These are phyloP conservation scores for Coniochaeta sp. DNA, from an alignment of 2,329 filamentous ascomycete genomes.

Conservation along the genomic window DNA sequence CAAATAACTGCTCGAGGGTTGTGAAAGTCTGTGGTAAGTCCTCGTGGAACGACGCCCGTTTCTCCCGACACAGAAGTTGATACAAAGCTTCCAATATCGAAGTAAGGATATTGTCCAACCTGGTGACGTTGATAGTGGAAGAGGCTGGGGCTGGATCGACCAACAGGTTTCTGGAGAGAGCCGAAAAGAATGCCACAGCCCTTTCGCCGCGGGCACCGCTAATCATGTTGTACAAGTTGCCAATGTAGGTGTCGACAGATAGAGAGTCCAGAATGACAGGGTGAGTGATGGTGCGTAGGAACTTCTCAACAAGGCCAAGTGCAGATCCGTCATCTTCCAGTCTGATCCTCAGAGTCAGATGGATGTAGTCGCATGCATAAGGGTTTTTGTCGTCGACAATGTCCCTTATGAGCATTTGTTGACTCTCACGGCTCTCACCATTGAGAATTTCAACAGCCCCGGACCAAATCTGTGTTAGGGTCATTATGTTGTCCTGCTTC, in stretches of 20 bases:
- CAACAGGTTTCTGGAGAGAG: conserved; percentile 9
- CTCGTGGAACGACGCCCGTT: background rate
- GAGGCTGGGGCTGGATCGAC: no score
- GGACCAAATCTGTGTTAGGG: background rate
- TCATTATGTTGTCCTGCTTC: background rate
- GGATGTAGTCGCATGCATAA: background rate
- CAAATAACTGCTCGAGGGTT: background rate
- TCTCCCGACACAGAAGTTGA: conserved; percentile 7
- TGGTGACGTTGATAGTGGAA: no score
- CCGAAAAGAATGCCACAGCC: conserved; percentile 20
- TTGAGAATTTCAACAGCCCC: background rate
- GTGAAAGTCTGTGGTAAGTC: background rate
- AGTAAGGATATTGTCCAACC: background rate
- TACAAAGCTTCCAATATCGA: background rate
- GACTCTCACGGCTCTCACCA: background rate
- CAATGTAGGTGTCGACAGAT: conserved; percentile 27
- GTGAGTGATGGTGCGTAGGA: conserved; percentile 27
- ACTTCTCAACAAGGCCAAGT: conserved; percentile 12
- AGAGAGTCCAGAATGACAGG: conserved; percentile 23
- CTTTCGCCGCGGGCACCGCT: conserved; percentile 22
- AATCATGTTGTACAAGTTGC: conserved; percentile 24
- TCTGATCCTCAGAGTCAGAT: background rate
- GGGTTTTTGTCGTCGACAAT: background rate
- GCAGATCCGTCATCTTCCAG: background rate
- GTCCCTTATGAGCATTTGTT: background rate